These are phyloP conservation scores for Takashimella tepidaria DNA, from an alignment of 1,284 basidiomycete species.

Conservation along the genomic window DNA sequence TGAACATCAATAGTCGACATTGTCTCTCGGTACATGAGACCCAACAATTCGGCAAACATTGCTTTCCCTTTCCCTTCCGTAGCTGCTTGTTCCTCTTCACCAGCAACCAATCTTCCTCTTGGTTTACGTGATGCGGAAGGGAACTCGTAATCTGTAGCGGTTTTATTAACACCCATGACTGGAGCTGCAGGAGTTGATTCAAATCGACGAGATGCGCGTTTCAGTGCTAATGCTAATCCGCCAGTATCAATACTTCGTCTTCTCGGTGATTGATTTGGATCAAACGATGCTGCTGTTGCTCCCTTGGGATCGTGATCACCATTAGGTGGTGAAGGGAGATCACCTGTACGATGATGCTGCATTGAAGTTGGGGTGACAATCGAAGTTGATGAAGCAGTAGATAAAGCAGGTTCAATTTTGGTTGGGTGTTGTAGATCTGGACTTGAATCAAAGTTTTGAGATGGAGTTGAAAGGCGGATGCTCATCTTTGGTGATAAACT, in stretches of 20 bases:
- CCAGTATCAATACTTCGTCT: constrained; percentile 77
- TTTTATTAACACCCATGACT: background rate
- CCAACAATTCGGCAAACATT: constrained; percentile 67
- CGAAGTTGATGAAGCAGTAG: background rate
- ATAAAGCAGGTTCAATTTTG: background rate
- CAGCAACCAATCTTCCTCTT: constrained; percentile 53
- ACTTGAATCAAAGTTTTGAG: background rate
- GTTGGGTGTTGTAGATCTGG: no score
- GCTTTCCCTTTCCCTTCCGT: constrained; percentile 52
- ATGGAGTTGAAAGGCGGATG: background rate
- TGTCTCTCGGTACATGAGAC: constrained; percentile 75
- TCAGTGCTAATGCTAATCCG: constrained; percentile 70
- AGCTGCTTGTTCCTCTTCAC: constrained; percentile 34
- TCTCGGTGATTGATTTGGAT: constrained; percentile 32
- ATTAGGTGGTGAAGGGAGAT: background rate
- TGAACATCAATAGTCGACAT: constrained; percentile 60
- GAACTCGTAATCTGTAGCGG: background rate
- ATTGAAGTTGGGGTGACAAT: background rate
- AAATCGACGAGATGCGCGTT: constrained; percentile 46
- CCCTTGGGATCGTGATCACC: background rate
- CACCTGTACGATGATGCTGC: background rate
- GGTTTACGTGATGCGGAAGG: constrained; percentile 59
- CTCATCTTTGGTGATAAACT: background rate
- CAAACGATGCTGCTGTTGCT: constrained; percentile 1
- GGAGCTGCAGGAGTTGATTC: background rate